Evolutionary conservation across 1,284 basidiomycete genomes (phyloP).

Genomic region (Amylostereum areolatum): DNA sequence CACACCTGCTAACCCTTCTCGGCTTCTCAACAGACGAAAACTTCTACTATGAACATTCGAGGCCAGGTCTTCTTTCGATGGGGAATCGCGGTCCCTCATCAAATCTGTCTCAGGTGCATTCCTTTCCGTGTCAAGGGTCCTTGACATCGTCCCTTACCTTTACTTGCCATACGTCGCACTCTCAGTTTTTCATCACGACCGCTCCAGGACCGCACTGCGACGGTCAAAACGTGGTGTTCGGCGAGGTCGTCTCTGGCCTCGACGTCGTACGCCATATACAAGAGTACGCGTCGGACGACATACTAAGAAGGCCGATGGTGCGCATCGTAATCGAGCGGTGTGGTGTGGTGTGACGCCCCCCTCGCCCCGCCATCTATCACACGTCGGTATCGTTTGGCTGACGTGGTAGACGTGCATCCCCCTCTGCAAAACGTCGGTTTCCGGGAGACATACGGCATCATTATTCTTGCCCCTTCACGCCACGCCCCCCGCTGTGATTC

Average conservation of each 20-base stretch:
- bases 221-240: constrained; percentile 48
- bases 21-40: constrained; percentile 27
- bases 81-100: constrained; percentile 56
- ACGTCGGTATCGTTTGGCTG: too few relatives aligned
- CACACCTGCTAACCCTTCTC: neutral
- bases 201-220: constrained; percentile 55
- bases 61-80: constrained; percentile 49
- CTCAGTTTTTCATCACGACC: constrained; percentile 68
- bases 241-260: constrained; percentile 35
- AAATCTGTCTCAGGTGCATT: constrained; percentile 45
- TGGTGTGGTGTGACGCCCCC: constrained; percentile 15
- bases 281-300: constrained; percentile 26
- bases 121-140: constrained; percentile 13
- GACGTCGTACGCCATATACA: constrained; percentile 37
- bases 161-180: neutral
- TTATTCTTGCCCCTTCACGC: too few relatives aligned
- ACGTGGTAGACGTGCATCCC: too few relatives aligned
- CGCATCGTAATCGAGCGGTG: constrained; percentile 28
- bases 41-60: constrained; percentile 35
- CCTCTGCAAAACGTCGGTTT: too few relatives aligned
- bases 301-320: constrained; percentile 28
- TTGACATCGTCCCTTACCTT: too few relatives aligned
- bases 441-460: too few relatives aligned
- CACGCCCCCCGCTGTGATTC: too few relatives aligned
- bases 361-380: too few relatives aligned